Evolutionary conservation across 495 filamentous ascomycete genomes (phyloP), one percentile per base, ranked within the genome.

Genomic region (Penicillium pulvis): DNA sequence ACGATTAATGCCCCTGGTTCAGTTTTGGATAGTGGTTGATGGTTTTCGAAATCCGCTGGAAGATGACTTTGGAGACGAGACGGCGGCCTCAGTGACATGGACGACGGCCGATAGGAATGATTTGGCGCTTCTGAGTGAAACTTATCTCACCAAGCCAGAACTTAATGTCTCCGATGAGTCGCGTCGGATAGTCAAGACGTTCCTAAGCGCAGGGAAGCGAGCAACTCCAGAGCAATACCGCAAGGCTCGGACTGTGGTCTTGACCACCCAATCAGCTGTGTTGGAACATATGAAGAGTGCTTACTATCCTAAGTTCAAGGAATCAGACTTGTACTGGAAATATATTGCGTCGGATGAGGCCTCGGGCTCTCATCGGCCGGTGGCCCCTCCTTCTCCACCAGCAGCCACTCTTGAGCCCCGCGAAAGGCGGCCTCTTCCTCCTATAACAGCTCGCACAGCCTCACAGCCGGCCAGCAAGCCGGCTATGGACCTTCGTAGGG

Each of bases 1-100:
- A 67, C 78, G 83, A 30, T 80, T 95, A 6, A 92, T 97, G 86
- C 82, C 87, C 14, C 74, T 97, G 41, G 94, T 99, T 1, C 95
- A 99, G 68, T 99, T 97, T 72, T 99, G 93, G 93, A 88, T 99
- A 45, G 93, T 98, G 23, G 95, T 98, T 16, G 94, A 98, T 76
- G 93, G 95, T 2, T 88, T 98, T 66, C 87, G 95, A n/a, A 96
- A 94, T 68, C 95, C 95, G 6, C 77, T 99, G 4, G 94, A 98
- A 70, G 92, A 93, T 63, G 94, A 97, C 65, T 79, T 83, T 60
- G 84, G 84, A 35, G 85, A 89, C 47, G 89, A 92, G 30, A 79
- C 85, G 39, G 76, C 84, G 0, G 75, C 83, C 19, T 82, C 84
- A n/a, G 73, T 78, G 1, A 81, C 83, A 26, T 98, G 93, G 93